Conservation (phyloP, 306 rosid species). For the Pterocarpus macrocarpus region DNA sequence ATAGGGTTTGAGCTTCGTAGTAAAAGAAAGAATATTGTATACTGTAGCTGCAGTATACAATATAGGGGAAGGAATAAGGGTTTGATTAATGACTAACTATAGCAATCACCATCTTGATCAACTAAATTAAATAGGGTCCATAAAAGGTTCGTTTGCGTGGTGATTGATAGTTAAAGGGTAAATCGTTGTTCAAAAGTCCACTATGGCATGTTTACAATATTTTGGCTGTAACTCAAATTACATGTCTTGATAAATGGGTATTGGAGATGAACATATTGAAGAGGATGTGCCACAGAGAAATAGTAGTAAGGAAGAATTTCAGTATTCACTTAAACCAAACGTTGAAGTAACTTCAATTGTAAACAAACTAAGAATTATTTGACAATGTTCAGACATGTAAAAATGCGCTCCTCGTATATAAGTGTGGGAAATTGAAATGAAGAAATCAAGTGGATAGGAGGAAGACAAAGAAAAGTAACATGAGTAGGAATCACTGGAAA, state of each 20-base stretch:
- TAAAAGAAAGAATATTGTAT: not conserved
- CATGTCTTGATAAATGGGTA: too few species aligned
- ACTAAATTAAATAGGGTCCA: too few species aligned
- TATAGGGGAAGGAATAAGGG: not conserved
- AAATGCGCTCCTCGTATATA: too few species aligned
- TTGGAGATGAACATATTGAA: too few species aligned
- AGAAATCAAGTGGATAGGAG: not conserved
- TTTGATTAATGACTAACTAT: not conserved
- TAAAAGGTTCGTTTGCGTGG: too few species aligned
- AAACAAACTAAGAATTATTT: not conserved
- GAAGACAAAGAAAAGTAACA: slow-evolving; percentile 2
- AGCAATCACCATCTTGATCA: too few species aligned
- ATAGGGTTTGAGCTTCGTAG: not conserved
- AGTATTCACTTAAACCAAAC: not conserved
- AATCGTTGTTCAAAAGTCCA: too few species aligned
- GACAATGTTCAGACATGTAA: too few species aligned
- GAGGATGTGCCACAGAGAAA: not conserved
- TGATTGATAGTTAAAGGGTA: too few species aligned
- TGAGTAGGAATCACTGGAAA: slow-evolving; percentile 1
- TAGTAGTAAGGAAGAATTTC: not conserved
- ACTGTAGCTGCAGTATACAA: too few species aligned
- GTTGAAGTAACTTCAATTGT: slow-evolving; percentile 2
- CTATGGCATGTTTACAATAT: too few species aligned
- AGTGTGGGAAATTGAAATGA: not conserved
- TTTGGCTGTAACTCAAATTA: too few species aligned